A percentile compares a stretch with the other conserved stretches of the same genome.
Evolutionary conservation across 2,329 filamentous ascomycete species (phyloP).

Genomic region (Alternaria triticina): DNA sequence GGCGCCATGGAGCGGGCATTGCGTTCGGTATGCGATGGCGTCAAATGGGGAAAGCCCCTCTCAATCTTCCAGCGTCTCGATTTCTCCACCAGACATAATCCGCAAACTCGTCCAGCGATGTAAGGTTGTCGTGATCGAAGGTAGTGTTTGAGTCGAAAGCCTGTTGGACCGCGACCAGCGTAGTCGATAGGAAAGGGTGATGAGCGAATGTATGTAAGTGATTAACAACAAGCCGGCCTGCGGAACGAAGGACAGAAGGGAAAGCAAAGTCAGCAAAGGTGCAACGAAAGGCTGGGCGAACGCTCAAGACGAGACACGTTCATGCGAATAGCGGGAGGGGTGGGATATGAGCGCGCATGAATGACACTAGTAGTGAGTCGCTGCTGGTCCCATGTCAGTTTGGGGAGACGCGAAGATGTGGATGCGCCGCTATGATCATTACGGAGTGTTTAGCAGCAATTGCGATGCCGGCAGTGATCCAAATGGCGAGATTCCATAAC

Average conservation of each 20-base stretch:
- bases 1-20: conserved; percentile 39
- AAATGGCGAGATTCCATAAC: conserved; percentile 22
- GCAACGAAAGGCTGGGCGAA: conserved; percentile 45
- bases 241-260: conserved; percentile 44
- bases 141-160: conserved; percentile 36
- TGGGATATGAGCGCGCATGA: conserved; percentile 48
- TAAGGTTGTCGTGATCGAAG: conserved; percentile 18
- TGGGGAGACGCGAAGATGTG: conserved; percentile 37
- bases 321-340: conserved; percentile 37
- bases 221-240: conserved; percentile 49
- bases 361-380: conserved; percentile 45
- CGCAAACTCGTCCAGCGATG: conserved; percentile 35
- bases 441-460: conserved; percentile 36
- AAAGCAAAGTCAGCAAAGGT: conserved; percentile 39
- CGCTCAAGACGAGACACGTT: conserved; percentile 44
- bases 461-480: conserved; percentile 10
- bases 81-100: conserved; percentile 42
- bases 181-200: conserved; percentile 28
- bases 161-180: conserved; percentile 44
- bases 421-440: conserved; percentile 22
- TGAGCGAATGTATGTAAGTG: conserved; percentile 39
- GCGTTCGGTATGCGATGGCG: conserved; percentile 26
- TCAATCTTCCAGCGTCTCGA: conserved; percentile 45
- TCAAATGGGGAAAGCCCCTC: conserved; percentile 34
- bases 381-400: conserved; percentile 45